These are phyloP conservation scores for Nigrospora osmanthi DNA, from an alignment of 2,329 filamentous ascomycete genomes.

Conservation along the genomic window DNA sequence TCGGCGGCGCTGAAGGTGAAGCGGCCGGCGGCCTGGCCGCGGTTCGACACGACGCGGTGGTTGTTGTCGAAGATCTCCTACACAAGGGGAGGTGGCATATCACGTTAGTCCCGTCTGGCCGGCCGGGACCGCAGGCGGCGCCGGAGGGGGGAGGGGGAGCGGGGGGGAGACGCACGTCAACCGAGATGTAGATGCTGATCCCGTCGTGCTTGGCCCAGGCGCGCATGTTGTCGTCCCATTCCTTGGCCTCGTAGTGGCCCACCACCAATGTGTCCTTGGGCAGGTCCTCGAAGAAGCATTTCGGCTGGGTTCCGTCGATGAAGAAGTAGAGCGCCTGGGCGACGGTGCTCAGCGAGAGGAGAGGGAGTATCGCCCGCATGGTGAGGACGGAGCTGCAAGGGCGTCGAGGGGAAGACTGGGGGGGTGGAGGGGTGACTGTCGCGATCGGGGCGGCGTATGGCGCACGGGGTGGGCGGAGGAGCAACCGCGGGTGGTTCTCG, in stretches of 20 bases:
- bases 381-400: background rate
- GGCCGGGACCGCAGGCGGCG: no score
- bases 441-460: no score
- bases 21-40: conserved; percentile 65
- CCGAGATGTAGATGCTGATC: conserved; percentile 80
- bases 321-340: conserved; percentile 91
- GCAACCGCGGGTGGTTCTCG: no score
- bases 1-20: conserved; percentile 96
- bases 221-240: conserved; percentile 65
- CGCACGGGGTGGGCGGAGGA: no score
- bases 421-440: no score
- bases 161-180: conserved; percentile 61
- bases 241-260: conserved; percentile 81
- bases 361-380: conserved; percentile 55
- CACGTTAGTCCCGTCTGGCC: background rate
- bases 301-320: conserved; percentile 76
- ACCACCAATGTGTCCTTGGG: conserved; percentile 96
- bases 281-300: conserved; percentile 97
- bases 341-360: conserved; percentile 56
- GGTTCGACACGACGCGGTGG: conserved; percentile 89
- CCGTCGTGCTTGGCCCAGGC: conserved; percentile 66
- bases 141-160: background rate
- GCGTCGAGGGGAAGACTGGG: no score
- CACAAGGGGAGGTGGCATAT: background rate
- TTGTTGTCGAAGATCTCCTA: conserved; percentile 94